phyloP scores from a whole-genome alignment of 768 basidiomycete genomes.

The Pisolithus tinctorius region DNA sequence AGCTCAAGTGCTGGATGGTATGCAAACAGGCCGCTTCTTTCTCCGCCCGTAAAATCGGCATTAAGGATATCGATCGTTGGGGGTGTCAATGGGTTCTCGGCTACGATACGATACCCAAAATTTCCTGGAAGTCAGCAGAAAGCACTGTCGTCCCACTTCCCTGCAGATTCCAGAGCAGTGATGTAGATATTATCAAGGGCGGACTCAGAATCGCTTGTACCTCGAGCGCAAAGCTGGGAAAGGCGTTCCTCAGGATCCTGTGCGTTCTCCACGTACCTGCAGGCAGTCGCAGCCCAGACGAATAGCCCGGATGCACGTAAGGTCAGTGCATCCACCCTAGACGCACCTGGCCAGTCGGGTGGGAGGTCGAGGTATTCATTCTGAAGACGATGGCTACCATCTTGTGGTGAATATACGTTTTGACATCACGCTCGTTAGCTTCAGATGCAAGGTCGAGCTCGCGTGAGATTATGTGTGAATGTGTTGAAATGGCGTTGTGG shows the following conservation, averaged over 20 bases:
- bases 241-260: slow-evolving; percentile 27
- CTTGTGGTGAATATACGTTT: slow-evolving; percentile 18
- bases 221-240: slow-evolving; percentile 12
- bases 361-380: slow-evolving; percentile 22
- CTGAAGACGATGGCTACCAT: slow-evolving; percentile 21
- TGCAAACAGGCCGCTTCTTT: slow-evolving; percentile 23
- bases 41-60: slow-evolving; percentile 2
- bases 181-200: slow-evolving; percentile 24
- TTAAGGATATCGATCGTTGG: slow-evolving; percentile 23
- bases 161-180: slow-evolving; percentile 25
- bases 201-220: slow-evolving; percentile 21
- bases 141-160: slow-evolving; percentile 23
- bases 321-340: slow-evolving; percentile 10
- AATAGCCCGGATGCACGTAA: slow-evolving; percentile 28
- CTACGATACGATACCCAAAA: slow-evolving; percentile 25
- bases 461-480: slow-evolving; percentile 8
- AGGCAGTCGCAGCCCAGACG: slow-evolving; percentile 28
- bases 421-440: slow-evolving; percentile 20
- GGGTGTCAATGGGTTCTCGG: slow-evolving; percentile 21
- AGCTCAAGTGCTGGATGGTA: slow-evolving; percentile 21
- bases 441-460: slow-evolving; percentile 23
- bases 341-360: slow-evolving; percentile 24
- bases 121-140: slow-evolving; percentile 27
- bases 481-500: slow-evolving; percentile 6
- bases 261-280: slow-evolving; percentile 24